Evolutionary conservation across 768 basidiomycete genomes (phyloP).

Genomic region (Hypholoma sublateritium): DNA sequence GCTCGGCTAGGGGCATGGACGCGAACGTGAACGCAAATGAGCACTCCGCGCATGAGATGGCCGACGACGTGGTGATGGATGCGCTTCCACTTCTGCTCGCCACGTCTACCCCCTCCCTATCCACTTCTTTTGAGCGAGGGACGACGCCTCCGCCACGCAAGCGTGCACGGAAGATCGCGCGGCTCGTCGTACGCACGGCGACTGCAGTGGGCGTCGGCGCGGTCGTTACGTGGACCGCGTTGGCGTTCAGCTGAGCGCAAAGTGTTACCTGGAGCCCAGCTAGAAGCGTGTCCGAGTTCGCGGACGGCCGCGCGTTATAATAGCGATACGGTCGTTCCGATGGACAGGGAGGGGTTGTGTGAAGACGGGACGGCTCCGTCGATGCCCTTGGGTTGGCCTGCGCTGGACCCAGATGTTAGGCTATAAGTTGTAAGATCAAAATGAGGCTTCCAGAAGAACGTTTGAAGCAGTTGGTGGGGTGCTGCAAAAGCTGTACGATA

Average conservation of each 20-base stretch:
- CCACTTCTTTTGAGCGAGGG: background rate
- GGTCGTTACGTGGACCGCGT: slow-evolving; percentile 69
- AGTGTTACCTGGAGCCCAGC: background rate
- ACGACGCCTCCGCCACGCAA: slow-evolving; percentile 31
- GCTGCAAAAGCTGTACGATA: too few relatives aligned
- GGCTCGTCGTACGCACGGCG: slow-evolving; percentile 54
- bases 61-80: slow-evolving; percentile 10
- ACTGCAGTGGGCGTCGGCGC: slow-evolving; percentile 67
- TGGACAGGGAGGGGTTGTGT: background rate
- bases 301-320: too few relatives aligned
- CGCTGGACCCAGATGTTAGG: too few relatives aligned
- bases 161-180: slow-evolving; percentile 44
- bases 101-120: slow-evolving; percentile 8
- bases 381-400: too few relatives aligned
- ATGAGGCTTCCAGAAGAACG: too few relatives aligned
- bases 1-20: too few relatives aligned
- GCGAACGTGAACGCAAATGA: background rate
- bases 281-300: too few relatives aligned
- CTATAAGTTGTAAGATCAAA: too few relatives aligned
- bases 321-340: too few relatives aligned
- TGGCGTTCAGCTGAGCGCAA: slow-evolving; percentile 48
- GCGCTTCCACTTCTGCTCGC: slow-evolving; percentile 3
- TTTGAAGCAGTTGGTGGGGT: too few relatives aligned
- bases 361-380: too few relatives aligned
- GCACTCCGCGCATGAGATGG: slow-evolving; percentile 10